phyloP scores from a whole-genome alignment of 495 filamentous ascomycete genomes.

The Penicillium canariense region DNA sequence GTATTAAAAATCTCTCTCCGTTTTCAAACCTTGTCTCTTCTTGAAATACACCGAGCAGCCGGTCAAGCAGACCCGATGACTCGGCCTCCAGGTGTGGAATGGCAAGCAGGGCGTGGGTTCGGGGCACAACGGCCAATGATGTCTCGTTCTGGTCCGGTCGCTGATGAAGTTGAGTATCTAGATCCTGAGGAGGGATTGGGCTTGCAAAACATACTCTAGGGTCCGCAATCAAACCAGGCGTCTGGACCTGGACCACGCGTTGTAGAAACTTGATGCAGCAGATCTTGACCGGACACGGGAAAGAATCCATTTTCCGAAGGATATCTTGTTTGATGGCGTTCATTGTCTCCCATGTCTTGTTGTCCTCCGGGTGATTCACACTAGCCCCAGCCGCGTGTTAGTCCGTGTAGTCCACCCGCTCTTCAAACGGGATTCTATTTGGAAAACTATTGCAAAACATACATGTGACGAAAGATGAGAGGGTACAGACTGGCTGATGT shows the following conservation, averaged over 20 bases:
- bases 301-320: slow-evolving; percentile 81
- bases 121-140: slow-evolving; percentile 79
- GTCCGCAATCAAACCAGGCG: slow-evolving; percentile 75
- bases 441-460: too few relatives aligned
- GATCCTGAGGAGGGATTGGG: slow-evolving; percentile 6
- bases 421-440: too few relatives aligned
- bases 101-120: slow-evolving; percentile 73
- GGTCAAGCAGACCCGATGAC: slow-evolving; percentile 81
- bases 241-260: slow-evolving; percentile 88
- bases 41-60: slow-evolving; percentile 82
- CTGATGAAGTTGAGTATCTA: slow-evolving; percentile 42
- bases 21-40: slow-evolving; percentile 71
- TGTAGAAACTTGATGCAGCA: slow-evolving; percentile 98
- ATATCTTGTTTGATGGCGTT: slow-evolving; percentile 85
- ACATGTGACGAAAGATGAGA: slow-evolving; percentile 89
- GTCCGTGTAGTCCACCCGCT: slow-evolving; percentile 11
- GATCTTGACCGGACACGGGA: slow-evolving; percentile 71
- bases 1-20: neutral
- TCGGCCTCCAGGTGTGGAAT: slow-evolving; percentile 85
- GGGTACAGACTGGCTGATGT: slow-evolving; percentile 87
- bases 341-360: slow-evolving; percentile 83
- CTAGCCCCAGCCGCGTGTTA: slow-evolving; percentile 50
- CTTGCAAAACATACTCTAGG: slow-evolving; percentile 64
- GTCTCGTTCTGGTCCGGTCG: slow-evolving; percentile 84
- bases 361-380: slow-evolving; percentile 77